These are phyloP conservation scores for Kwoniella dendrophila DNA, from an alignment of 768 basidiomycete genomes.

Conservation along the genomic window DNA sequence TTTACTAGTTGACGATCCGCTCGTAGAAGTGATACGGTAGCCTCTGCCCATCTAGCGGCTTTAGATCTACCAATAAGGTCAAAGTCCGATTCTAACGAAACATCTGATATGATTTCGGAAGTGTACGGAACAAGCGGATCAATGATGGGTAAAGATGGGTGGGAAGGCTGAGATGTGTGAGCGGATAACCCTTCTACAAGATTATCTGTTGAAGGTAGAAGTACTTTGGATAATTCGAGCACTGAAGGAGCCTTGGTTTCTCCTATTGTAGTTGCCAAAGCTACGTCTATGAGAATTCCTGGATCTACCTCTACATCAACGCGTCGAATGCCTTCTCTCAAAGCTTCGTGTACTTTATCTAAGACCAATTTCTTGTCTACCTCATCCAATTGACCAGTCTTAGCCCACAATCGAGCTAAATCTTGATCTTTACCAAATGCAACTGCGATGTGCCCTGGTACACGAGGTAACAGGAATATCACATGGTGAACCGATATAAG, in stretches of 20 bases:
- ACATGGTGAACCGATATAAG: conserved; percentile 44
- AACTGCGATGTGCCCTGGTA: conserved; percentile 20
- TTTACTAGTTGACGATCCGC: conserved; percentile 67
- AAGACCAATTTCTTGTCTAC: conserved; percentile 18
- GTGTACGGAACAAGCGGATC: conserved; percentile 37
- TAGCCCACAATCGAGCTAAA: conserved; percentile 11
- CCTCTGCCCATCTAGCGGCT: conserved; percentile 68
- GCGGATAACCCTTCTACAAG: conserved; percentile 7
- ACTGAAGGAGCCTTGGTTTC: conserved; percentile 10
- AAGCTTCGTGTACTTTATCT: conserved; percentile 5
- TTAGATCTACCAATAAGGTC: conserved; percentile 64
- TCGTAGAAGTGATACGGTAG: conserved; percentile 63
- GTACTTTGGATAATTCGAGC: conserved; percentile 8
- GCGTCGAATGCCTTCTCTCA: conserved; percentile 16
- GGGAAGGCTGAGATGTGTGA: conserved; percentile 18
- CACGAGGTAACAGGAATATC: conserved; percentile 29
- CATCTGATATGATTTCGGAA: conserved; percentile 16
- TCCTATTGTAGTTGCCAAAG: conserved; percentile 22
- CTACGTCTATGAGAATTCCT: conserved; percentile 38
- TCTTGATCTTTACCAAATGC: conserved; percentile 11
- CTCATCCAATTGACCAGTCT: conserved; percentile 3
- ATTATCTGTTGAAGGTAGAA: conserved; percentile 22
- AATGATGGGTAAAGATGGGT: conserved; percentile 33
- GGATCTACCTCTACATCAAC: conserved; percentile 32
- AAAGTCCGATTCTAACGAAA: conserved; percentile 27